phyloP scores from a whole-genome alignment of 306 rosid species.

The Begonia fuchsioides region DNA sequence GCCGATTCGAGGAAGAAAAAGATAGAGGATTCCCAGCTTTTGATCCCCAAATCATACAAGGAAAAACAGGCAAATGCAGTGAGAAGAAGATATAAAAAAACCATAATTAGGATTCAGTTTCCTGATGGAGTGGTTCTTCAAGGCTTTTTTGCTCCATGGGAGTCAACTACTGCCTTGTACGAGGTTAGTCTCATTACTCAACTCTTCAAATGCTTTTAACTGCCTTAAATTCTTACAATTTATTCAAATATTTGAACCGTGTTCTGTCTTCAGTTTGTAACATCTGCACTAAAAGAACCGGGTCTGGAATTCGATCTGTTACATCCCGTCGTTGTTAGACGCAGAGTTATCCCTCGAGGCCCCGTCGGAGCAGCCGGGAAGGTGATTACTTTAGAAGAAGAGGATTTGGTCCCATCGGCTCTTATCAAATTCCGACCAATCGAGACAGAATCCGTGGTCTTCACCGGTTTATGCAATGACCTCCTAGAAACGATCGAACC shows the following conservation, averaged over 20 bases:
- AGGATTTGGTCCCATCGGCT: slow-evolving; percentile 83
- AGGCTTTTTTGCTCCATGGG: slow-evolving; percentile 71
- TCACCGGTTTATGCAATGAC: slow-evolving; percentile 71
- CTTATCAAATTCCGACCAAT: slow-evolving; percentile 75
- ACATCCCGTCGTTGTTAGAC: slow-evolving; percentile 49
- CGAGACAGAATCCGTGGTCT: slow-evolving; percentile 79
- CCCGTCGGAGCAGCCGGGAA: slow-evolving; percentile 32
- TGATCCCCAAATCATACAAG: slow-evolving; percentile 64
- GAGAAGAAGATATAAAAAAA: slow-evolving; percentile 41
- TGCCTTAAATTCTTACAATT: no score
- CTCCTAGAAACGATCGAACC: slow-evolving; percentile 85
- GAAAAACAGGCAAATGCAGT: slow-evolving; percentile 89
- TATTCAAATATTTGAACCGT: no score
- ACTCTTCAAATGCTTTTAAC: no score
- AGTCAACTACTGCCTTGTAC: slow-evolving; percentile 56
- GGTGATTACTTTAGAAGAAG: slow-evolving; percentile 52
- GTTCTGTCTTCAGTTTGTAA: slow-evolving; percentile 41
- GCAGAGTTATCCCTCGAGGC: slow-evolving; percentile 57
- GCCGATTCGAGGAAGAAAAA: slow-evolving; percentile 74
- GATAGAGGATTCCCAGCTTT: slow-evolving; percentile 83
- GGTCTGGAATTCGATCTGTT: slow-evolving; percentile 67
- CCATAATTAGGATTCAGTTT: slow-evolving; percentile 75
- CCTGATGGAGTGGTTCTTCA: slow-evolving; percentile 94
- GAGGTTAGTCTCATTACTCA: slow-evolving; percentile 36
- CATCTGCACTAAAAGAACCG: slow-evolving; percentile 59